Evolutionary conservation across 208 protist species (phyloP).

Genomic region (Leishmania braziliensis): DNA sequence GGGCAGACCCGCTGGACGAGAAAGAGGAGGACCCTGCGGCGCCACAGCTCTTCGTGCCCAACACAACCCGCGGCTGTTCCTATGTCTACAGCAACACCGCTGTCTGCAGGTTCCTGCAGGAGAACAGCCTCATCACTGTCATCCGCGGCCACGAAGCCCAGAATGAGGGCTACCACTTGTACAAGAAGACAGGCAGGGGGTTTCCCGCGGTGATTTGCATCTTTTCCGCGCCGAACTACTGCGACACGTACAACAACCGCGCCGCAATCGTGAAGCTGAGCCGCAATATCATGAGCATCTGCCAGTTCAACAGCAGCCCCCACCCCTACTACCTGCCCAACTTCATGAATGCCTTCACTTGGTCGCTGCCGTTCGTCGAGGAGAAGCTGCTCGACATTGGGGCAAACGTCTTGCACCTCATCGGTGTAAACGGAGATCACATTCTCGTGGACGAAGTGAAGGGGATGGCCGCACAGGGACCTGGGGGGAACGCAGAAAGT

Average conservation of each 20-base stretch:
- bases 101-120: conserved; percentile 91
- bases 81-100: conserved; percentile 89
- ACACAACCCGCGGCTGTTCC: conserved; percentile 85
- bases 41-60: conserved; percentile 62
- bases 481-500: neutral
- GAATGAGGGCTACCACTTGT: conserved; percentile 93
- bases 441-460: neutral
- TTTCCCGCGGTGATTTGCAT: conserved; percentile 97
- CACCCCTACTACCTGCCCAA: conserved; percentile 98
- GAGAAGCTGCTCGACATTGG: conserved; percentile 95
- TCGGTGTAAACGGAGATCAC: conserved; percentile 65
- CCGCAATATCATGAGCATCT: conserved; percentile 96
- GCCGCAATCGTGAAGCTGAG: conserved; percentile 93
- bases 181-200: conserved; percentile 88
- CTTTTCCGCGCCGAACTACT: conserved; percentile 98
- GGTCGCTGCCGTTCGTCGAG: conserved; percentile 96
- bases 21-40: conserved; percentile 54
- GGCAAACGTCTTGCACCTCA: conserved; percentile 76
- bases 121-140: conserved; percentile 95
- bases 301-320: conserved; percentile 94
- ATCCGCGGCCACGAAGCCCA: conserved; percentile 97
- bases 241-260: conserved; percentile 98
- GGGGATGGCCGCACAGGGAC: neutral
- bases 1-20: conserved; percentile 94
- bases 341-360: conserved; percentile 98